Base-by-base conservation (phyloP, 139 green algal genomes). In the Chlamydomonas sp. region DNA sequence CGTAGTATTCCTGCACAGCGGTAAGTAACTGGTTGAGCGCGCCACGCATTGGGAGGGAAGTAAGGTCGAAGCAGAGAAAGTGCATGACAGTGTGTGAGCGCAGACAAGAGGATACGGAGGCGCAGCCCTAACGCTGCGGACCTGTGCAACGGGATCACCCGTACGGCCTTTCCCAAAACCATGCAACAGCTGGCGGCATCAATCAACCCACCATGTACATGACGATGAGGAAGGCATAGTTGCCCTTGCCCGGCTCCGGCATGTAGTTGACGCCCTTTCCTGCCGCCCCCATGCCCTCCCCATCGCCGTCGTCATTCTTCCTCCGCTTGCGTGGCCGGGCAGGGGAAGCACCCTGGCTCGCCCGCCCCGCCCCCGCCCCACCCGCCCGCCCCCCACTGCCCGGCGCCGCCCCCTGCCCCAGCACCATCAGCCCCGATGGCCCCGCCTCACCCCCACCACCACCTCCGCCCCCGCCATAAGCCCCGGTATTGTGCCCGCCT, bases 191-290 rank as follows among this genome's bases (percentile, higher is more conserved):
- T 1, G 78, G 81, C 31, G 57, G 69, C 5, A 8, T 3, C 7
- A 9, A 8, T n/a, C 49, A 0, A 68, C 78, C 2, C 64, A 93
- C 91, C 88, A 90, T 83, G 78, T 92, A 90, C 78, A 97, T 89
- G 14, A 87, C 74, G 6, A 97, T 73, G 17, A 97, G 67, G 87
- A 97, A 96, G 66, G 94, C 94, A 80, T 96, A 98, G 80, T 95
- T 95, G 49, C 94, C 94, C 4, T 90, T 93, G 49, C 94, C 91
- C 60, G 93, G 77, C 4, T 84, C 63, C 5, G 96, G 95, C 20
- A 93, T 64, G 75, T 98, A 97, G 8, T 93, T 77, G 72, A 94
- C 94, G 10, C 66, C 79, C 67, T 85, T 68, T 12, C 6, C 64
- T 49, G 7, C 81, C 15, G 10, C 64, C 59, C 9, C 77, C 18